Base-by-base conservation (phyloP, 192 early-diverging fungal species). In the Coemansia sp. region DNA sequence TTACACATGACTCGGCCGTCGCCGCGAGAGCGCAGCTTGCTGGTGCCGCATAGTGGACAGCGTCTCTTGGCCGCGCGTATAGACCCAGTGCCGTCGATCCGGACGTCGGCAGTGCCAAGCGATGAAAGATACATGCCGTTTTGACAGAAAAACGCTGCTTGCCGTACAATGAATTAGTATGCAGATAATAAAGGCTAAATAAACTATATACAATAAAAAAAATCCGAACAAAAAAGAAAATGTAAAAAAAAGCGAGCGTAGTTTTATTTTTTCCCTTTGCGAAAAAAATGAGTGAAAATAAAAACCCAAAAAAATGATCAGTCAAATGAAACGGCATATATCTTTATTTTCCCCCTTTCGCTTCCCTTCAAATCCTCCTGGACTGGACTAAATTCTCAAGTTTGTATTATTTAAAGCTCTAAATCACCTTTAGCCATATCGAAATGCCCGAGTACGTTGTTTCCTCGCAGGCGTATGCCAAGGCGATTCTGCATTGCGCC, bases 401-500 rank as follows among this genome's bases (percentile, higher is more conserved):
- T 48, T 32, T 32, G 35, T 49, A 39, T 11, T 55, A 56, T 29
- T 56, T 19, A 16, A n/a, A 51, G 14, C 14, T 42, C 11, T 42
- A 9, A 16, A 16, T 42, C 11, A 42, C 3, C 11, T 16, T 42
- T 42, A 34, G 4, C 4, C 11, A 42, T 19, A 50, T 14, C 6
- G 14, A 29, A 55, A 78, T 78, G 75, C 30, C 63, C 3, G 71
- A 78, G 55, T 75, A 72, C 67, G 58, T 49, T 8, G 62, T 87
- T 52, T 71, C 85, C 49, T 61, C 75, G 53, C 81, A 82, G 42
- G 89, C 91, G 6, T 91, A 93, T 76, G 63, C 82, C 62, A 89
- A 93, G 68, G 82, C 90, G 2, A 60, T 93, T 27, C 74, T 92
- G 16, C 95, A 97, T 65, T 88, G 89, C 23, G 84, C 88, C 42